Percentiles rank a stretch among this genome's conserved stretches.
These are phyloP conservation scores for Sorghum bicolor DNA, from an alignment of 176 grass and related monocot genomes.

Conservation along the genomic window Sorghum_bicolor_NCBIv3 NC_012870.2:60412001-60412500, in stretches of 20 bases:
- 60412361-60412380: slow-evolving; percentile 72
- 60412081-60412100: not conserved
- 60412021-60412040: not conserved
- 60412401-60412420: slow-evolving; percentile 92
- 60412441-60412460: not conserved
- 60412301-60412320: not conserved
- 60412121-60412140: slow-evolving; percentile 6
- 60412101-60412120: not conserved
- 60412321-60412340: slow-evolving; percentile 84
- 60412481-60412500: too few relatives aligned
- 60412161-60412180: not conserved
- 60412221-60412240: not conserved
- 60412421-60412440: slow-evolving; percentile 68
- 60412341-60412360: slow-evolving; percentile 89
- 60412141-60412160: not conserved
- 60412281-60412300: not conserved
- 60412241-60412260: not conserved
- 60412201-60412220: not conserved
- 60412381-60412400: slow-evolving; percentile 96
- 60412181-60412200: not conserved
- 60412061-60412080: not conserved
- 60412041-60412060: not conserved
- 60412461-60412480: not conserved
- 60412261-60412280: not conserved
- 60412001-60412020: not conserved